Percentiles rank a stretch among this genome's conserved stretches.
Conservation (phyloP, 106 monocot genomes). For the Acanthochlamys bracteata region DNA sequence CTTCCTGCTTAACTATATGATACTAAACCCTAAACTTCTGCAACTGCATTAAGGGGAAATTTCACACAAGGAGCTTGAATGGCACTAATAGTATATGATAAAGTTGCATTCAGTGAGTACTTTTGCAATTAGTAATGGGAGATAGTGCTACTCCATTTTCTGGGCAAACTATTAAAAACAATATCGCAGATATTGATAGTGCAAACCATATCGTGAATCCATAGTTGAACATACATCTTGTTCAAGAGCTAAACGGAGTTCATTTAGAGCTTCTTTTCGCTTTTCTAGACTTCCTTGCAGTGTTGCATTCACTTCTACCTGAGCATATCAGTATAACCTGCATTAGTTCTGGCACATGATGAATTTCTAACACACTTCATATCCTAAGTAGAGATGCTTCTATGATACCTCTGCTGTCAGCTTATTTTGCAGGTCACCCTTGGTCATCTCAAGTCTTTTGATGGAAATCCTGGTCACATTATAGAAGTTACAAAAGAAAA, state of each 20-base stretch:
- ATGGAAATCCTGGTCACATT: conserved; percentile 31
- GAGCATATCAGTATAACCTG: conserved; percentile 7
- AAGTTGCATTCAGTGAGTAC: too few species aligned
- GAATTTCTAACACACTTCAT: background rate
- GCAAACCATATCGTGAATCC: too few species aligned
- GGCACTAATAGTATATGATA: too few species aligned
- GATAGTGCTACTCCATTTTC: too few species aligned
- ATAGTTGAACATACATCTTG: conserved; percentile 47
- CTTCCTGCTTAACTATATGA: too few species aligned
- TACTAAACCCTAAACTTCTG: too few species aligned
- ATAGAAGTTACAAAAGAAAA: background rate
- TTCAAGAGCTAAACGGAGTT: conserved; percentile 60
- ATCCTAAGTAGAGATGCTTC: background rate
- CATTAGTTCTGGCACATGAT: background rate
- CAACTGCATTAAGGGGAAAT: too few species aligned
- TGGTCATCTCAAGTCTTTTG: conserved; percentile 67
- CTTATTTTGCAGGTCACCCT: conserved; percentile 64
- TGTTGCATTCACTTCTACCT: conserved; percentile 66
- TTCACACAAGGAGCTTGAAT: too few species aligned
- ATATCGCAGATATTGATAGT: too few species aligned
- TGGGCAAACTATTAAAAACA: too few species aligned
- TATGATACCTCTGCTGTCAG: conserved; percentile 62
- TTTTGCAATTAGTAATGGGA: too few species aligned
- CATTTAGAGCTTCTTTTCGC: conserved; percentile 48
- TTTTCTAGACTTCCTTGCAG: conserved; percentile 54